Evolutionary conservation across 352 stramenopile genomes (phyloP).

Genomic region (Peronospora belbahrii): DNA sequence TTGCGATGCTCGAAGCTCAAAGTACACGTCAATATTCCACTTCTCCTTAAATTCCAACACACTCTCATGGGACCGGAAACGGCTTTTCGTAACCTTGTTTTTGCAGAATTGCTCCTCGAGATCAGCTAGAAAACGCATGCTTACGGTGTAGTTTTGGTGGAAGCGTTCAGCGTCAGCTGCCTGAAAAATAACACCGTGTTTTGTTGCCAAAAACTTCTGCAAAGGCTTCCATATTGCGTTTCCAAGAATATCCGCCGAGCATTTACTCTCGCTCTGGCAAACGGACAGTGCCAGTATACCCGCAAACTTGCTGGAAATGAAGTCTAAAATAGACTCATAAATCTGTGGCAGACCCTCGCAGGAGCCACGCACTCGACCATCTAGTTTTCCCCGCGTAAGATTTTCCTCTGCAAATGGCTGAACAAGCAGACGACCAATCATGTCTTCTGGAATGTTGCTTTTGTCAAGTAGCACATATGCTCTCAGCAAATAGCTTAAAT

Average conservation of each 20-base stretch:
- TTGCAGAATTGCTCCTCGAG: constrained; percentile 52
- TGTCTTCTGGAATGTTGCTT: constrained; percentile 70
- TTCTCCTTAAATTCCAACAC: constrained; percentile 79
- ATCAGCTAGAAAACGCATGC: constrained; percentile 55
- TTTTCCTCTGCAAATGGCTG: constrained; percentile 73
- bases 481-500: constrained; percentile 62
- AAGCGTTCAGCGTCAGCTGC: constrained; percentile 70
- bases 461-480: constrained; percentile 75
- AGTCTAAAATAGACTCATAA: constrained; percentile 67
- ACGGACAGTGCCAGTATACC: constrained; percentile 50
- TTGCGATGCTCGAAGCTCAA: constrained; percentile 62
- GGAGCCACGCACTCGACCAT: constrained; percentile 60
- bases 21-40: constrained; percentile 87
- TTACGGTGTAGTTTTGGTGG: constrained; percentile 74
- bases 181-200: constrained; percentile 79
- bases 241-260: constrained; percentile 65
- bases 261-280: constrained; percentile 61
- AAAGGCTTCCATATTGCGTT: constrained; percentile 81
- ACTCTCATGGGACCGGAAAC: constrained; percentile 65
- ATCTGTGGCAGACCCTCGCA: constrained; percentile 68
- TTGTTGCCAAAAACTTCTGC: constrained; percentile 50
- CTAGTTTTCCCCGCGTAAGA: constrained; percentile 67
- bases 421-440: constrained; percentile 68
- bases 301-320: constrained; percentile 62
- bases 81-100: constrained; percentile 45